Evolutionary conservation across 768 basidiomycete genomes (phyloP), one percentile per base, ranked within the genome.

Genomic region (Nevesoporus exiguus): DNA sequence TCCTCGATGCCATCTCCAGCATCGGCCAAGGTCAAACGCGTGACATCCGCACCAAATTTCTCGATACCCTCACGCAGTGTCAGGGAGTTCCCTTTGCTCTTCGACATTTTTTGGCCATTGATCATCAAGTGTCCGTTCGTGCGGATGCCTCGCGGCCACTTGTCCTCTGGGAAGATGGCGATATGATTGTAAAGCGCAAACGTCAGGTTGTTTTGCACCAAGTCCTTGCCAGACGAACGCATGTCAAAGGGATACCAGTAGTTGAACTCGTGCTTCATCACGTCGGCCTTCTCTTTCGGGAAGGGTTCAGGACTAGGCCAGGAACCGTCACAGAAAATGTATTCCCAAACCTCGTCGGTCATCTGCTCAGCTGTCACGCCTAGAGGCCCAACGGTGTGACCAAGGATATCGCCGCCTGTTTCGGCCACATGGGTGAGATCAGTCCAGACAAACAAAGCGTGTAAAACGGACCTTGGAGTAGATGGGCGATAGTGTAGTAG

Each of bases 161-260:
- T 90, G 66, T 90, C 82, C 61, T 85, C 80, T 24, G 80, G 74
- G 82, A 98, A 98, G 40, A 98, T 71, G 5, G 97, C 95, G n/a
- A 88, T 86, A 71, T 99, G 97, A 66, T 87, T 88, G 77, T 99
- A 99, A 59, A 97, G 73, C 47, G 84, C 84, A 76, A 99, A 98
- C 0, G 96, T 93, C 66, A 99, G 67, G 71, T 98, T 88, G 72
- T 99, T 99, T 36, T 88, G 90, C 56, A 99, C 88, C 56, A 99
- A 80, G 66, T 99, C 97, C 72, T 98, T 98, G 51, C 91, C 97
- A 13, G 97, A 99, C 14, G 97, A 98, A 45, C 97, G 91, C 63
- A 99, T 83, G 74, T 98, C 93, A 78, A 98, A 88, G 49, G 97
- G 96, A 73, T 99, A 99, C 78, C 96, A 98, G 77, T 98, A 99